Evolutionary conservation across 192 early-diverging fungal species (phyloP), one percentile per base, ranked within the genome.

Genomic region (Backusella tuberculispora): DNA sequence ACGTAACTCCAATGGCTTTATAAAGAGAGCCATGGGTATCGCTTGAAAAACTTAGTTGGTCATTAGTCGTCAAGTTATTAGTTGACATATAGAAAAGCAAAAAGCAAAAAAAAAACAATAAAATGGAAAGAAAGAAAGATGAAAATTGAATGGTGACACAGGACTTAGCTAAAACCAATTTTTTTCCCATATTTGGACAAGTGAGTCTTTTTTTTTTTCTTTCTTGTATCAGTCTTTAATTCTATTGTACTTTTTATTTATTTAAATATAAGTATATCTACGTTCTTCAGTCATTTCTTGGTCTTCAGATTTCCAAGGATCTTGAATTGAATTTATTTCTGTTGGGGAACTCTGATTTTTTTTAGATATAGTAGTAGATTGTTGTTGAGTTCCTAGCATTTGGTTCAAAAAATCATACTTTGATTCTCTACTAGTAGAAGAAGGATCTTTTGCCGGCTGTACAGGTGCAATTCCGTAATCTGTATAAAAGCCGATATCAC

Each of bases 1-100:
- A 82, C 1, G 90, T 86, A 73, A 96, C 87, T 47, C 96, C 96
- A 53, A 96, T 87, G 53, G 86, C 77, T 68, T 92, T 92, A 68
- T 91, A 77, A 5, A 78, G 53, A 3, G 78, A 66, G 6, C 69
- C 75, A 24, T 63, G 63, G 1, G 75, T 40, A 7, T 45, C 50
- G 26, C 24, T 43, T 9, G 34, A 42, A 65, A 42, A 60, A 34
- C 10, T 14, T 34, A 43, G 43, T 46, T 19, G 15, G 6, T 13
- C 44, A 13, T 69, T 12, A 45, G 67, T 73, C 26, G 72, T 56
- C 53, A 56, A 65, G 45, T 63, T 73, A 63, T 46, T 73, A 46
- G 37, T 60, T 43, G 10, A 41, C 37, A 72, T 43, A 21, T 21
- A 63, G 60, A 72, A 21, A 34, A 34, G 29, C 29, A 34, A 34